phyloP scores from a whole-genome alignment of 345 rosid genomes.

The Eucalyptus regnans region DNA sequence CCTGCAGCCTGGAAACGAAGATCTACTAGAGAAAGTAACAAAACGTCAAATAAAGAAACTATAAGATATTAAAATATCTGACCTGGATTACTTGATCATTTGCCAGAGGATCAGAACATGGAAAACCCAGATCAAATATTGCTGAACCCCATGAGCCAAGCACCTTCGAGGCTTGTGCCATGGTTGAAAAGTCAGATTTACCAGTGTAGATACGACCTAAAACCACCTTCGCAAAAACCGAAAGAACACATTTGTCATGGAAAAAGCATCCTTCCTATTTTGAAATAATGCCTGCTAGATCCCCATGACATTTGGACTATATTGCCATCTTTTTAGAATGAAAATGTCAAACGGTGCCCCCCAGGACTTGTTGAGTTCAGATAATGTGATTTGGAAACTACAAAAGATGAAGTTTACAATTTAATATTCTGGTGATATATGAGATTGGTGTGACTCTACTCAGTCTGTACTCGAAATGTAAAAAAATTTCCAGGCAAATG shows the following conservation, averaged over 20 bases:
- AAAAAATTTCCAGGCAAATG: not conserved
- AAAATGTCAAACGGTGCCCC: not conserved
- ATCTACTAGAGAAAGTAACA: not conserved
- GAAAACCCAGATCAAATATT: conserved; percentile 83
- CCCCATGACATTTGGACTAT: not conserved
- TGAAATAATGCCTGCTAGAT: not conserved
- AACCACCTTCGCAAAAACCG: conserved; percentile 43
- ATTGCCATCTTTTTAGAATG: not conserved
- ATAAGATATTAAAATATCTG: not conserved
- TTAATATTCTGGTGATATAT: not conserved
- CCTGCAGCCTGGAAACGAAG: not conserved
- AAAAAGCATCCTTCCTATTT: not conserved
- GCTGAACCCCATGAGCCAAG: conserved; percentile 73
- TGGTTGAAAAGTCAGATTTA: conserved; percentile 71
- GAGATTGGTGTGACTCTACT: not conserved
- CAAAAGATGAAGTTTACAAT: not conserved
- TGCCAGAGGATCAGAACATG: conserved; percentile 89
- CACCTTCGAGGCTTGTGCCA: conserved; percentile 75
- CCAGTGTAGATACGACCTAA: conserved; percentile 27
- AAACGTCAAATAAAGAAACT: not conserved
- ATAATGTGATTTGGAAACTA: not conserved
- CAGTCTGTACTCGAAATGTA: not conserved
- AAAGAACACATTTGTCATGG: not conserved
- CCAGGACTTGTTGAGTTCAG: not conserved
- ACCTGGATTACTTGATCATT: conserved; percentile 99